Conservation (phyloP, 2,329 filamentous ascomycete genomes). For the Alternaria sp. region DNA sequence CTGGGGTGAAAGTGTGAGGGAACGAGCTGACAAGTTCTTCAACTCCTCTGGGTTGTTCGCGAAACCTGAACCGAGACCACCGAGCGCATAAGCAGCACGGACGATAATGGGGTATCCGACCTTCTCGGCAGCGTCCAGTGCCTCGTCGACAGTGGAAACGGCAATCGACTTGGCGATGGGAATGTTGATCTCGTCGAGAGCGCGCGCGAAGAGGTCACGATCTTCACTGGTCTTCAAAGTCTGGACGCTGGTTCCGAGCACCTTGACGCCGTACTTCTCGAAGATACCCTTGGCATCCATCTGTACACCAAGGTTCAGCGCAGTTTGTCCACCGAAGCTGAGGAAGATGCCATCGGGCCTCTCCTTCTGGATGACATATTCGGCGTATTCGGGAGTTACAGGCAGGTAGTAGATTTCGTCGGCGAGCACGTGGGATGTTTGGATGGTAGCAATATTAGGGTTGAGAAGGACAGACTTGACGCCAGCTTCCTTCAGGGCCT, state of each 20-base stretch:
- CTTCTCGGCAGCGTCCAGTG: slow-evolving; percentile 81
- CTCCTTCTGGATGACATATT: slow-evolving; percentile 96
- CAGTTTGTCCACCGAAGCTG: slow-evolving; percentile 96
- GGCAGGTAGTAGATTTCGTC: slow-evolving; percentile 99
- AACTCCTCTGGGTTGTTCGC: slow-evolving; percentile 94
- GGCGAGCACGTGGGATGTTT: slow-evolving; percentile 93
- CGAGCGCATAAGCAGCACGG: slow-evolving; percentile 93
- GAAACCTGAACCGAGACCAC: slow-evolving; percentile 95
- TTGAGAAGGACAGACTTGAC: slow-evolving; percentile 93
- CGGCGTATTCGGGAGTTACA: slow-evolving; percentile 96
- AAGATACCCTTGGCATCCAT: slow-evolving; percentile 97
- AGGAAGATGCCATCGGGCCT: slow-evolving; percentile 96
- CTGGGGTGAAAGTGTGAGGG: slow-evolving; percentile 90
- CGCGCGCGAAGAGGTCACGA: slow-evolving; percentile 93
- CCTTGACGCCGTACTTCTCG: slow-evolving; percentile 92
- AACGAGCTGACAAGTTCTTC: slow-evolving; percentile 89
- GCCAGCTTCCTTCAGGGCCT: slow-evolving; percentile 94
- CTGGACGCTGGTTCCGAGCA: slow-evolving; percentile 92
- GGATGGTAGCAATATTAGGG: slow-evolving; percentile 97
- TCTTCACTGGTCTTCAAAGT: slow-evolving; percentile 96
- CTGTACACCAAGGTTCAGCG: slow-evolving; percentile 93
- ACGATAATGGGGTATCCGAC: slow-evolving; percentile 98
- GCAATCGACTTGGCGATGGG: slow-evolving; percentile 97
- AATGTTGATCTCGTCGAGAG: slow-evolving; percentile 95
- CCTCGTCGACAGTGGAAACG: slow-evolving; percentile 88